Evolutionary conservation across 345 rosid genomes (phyloP).

Genomic region (Salix purpurea): DNA sequence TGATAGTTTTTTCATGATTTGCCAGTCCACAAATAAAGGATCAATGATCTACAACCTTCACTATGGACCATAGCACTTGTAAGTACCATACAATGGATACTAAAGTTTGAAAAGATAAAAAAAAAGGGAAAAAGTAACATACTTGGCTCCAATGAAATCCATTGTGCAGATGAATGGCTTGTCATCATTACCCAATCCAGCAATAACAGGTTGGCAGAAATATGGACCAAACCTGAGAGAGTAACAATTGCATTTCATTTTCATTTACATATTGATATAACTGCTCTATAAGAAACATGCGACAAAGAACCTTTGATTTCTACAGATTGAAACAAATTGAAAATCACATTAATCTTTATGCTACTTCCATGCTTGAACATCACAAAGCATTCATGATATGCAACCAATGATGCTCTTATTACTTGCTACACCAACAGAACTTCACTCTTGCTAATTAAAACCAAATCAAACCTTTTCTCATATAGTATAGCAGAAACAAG

Average conservation of each 20-base stretch:
- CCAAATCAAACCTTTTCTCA: slow-evolving; percentile 68
- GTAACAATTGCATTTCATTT: background rate
- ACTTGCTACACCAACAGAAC: background rate
- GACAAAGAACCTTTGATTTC: background rate
- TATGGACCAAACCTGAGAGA: slow-evolving; percentile 86
- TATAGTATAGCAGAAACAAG: slow-evolving; percentile 90
- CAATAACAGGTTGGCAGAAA: slow-evolving; percentile 95
- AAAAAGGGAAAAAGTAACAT: slow-evolving; percentile 20
- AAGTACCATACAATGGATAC: background rate
- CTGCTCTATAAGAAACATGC: background rate
- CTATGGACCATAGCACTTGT: background rate
- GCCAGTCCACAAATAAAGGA: background rate
- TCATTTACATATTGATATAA: background rate
- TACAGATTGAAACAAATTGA: background rate
- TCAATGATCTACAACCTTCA: background rate
- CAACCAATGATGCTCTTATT: background rate
- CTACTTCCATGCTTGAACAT: background rate
- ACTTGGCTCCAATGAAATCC: slow-evolving; percentile 99
- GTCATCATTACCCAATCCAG: slow-evolving; percentile 87
- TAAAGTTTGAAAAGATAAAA: background rate
- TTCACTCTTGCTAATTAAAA: background rate
- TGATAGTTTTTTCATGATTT: background rate
- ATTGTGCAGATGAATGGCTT: slow-evolving; percentile 96
- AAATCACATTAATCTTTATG: background rate
- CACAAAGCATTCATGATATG: background rate